Evolutionary conservation across 1,284 basidiomycete genomes (phyloP), one percentile per base, ranked within the genome.

Genomic region (Stereum hirsutum): DNA sequence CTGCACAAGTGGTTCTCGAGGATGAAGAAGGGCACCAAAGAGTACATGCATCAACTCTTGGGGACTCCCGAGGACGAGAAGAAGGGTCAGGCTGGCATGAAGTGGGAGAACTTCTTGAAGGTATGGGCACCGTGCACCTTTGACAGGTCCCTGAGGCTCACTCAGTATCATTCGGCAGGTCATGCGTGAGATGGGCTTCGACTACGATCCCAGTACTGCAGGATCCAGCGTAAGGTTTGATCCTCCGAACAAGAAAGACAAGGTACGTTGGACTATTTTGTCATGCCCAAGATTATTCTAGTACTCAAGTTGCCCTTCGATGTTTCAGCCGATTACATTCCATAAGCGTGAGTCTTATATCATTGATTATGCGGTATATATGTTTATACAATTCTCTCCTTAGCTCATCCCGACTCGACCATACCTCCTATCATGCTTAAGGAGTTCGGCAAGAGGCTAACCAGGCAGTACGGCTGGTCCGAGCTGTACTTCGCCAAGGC

Each of bases 181-280:
- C 32, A 84, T 89, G 84, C 63, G 66, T 26, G 82, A 84, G 43
- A 78, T 89, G 72, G 85, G 85, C 33, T 89, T 89, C 59, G 60
- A 61, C 1, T 78, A 78, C 49, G 77, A 81, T 54, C 79, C 78
- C 15, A 77, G 75, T 46, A 86, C 83, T 11, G 84, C 85, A 17
- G 85, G 85, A 2, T 89, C 86, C 10, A 85, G 83, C 57, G 86
- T 89, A 23, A 73, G 84, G 21, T 89, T 89, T 53, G 78, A 84
- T 57, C 85, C 85, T 33, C 83, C 81, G 7, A 64, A 12, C 35
- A 36, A n/a, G 35, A 30, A 30, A 30, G 28, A 8, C 10, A n/a
- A 8, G 28, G n/a, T 30, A 30, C 28, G 17, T 7, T 41, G 17
- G 19, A n/a, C 21, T 6, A 40, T 20, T 20, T 12, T 21, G 14